Percentiles rank a stretch among this genome's conserved stretches.
Conservation (phyloP, 2,329 filamentous ascomycete genomes). For the Colletotrichum tropicale region DNA sequence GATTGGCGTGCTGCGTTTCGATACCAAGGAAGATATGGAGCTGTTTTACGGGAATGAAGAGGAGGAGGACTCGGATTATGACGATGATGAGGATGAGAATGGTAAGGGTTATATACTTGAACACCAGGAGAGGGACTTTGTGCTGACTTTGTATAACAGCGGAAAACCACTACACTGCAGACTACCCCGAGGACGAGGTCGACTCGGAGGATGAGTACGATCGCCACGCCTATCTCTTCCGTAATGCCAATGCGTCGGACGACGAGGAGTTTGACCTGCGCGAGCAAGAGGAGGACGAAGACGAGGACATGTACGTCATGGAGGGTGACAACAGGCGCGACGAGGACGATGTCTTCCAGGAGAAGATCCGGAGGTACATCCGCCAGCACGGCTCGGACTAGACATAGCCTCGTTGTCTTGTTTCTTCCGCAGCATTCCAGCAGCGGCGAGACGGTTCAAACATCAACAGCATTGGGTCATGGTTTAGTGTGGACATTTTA, state of each 20-base stretch:
- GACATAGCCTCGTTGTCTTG: not conserved
- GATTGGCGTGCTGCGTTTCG: constrained; percentile 62
- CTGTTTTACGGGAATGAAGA: constrained; percentile 65
- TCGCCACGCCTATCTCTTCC: constrained; percentile 59
- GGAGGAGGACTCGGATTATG: constrained; percentile 68
- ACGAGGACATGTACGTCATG: constrained; percentile 36
- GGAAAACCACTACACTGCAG: constrained; percentile 79
- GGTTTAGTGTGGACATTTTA: not conserved
- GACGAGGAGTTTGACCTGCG: constrained; percentile 57
- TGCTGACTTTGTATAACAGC: constrained; percentile 44
- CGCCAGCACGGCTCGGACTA: constrained; percentile 16
- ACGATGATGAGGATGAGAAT: constrained; percentile 70
- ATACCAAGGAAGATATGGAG: constrained; percentile 61
- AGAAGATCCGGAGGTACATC: constrained; percentile 25
- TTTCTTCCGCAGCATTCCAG: not conserved
- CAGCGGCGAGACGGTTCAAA: not conserved
- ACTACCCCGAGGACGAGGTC: constrained; percentile 82
- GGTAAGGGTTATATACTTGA: constrained; percentile 42
- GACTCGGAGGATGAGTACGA: constrained; percentile 65
- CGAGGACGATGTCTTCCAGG: constrained; percentile 28
- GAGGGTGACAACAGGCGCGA: constrained; percentile 39
- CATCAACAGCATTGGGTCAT: not conserved
- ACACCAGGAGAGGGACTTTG: not conserved
- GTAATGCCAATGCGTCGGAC: constrained; percentile 58
- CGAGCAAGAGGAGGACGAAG: constrained; percentile 38